Base-by-base conservation (phyloP, 257 asterid genomes). In the Nyctanthes arbortristis region DNA sequence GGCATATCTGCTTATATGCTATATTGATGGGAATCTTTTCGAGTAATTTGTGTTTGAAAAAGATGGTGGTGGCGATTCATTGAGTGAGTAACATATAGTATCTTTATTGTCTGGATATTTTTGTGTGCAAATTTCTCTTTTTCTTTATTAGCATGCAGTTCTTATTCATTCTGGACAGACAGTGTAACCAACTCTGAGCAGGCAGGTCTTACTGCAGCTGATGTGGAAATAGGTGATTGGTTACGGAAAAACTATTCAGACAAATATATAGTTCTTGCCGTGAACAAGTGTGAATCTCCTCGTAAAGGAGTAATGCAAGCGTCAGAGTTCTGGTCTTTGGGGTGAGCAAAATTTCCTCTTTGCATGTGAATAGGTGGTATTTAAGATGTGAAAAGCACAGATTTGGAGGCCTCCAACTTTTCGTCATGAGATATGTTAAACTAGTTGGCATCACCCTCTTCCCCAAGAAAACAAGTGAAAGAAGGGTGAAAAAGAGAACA, bases 161-260 rank as follows among this genome's bases (percentile, higher is more conserved):
- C 49, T 67, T 61, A 55, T 81, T 68, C 33, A 25, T 61, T 65
- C 24, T 61, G 70, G 73, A 54, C 70, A 56, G 59, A 67, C 67
- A 49, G 63, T 37, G 39, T 69, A 72, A 80, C 73, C 65, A 82
- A 68, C 75, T 77, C 72, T 75, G 60, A 73, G 86, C 93, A 93
- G 99, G 97, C 96, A 83, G 98, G 98, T 77, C 75, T 91, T 72
- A 93, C 80, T 72, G 97, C 97, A 37, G 94, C 94, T 34, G 98
- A 93, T 81, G 73, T 82, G 69, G 98, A 93, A 77, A 89, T 93
- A 73, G 94, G 89, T 49, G 89, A 93, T 77, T 93, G 98, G 98
- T 79, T 93, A 67, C 92, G 98, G 20, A 93, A 85, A 86, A 82
- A 87, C 82, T 91, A 83, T 79, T 91, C 97, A 3, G 83, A 90